Percentiles rank a stretch among this genome's conserved stretches.
Evolutionary conservation across 257 asterid species (phyloP).

Genomic region (Ocimum tenuiflorum): DNA sequence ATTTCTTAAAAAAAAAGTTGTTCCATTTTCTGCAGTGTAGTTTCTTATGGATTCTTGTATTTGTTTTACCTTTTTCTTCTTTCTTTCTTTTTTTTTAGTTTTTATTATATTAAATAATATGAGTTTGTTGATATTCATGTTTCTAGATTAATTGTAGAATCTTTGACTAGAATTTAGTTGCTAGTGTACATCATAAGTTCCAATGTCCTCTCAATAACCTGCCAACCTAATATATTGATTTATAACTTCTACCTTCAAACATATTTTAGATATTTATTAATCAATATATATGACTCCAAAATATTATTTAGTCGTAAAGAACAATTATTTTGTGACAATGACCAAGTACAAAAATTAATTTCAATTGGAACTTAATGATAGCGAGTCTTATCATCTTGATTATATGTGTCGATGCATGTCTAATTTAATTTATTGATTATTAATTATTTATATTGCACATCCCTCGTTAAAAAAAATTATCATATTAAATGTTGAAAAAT

Average conservation of each 20-base stretch:
- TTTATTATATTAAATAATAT: not conserved
- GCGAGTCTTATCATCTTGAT: not conserved
- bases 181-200: slow-evolving; percentile 42
- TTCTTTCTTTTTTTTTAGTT: not conserved
- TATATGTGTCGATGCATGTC: not conserved
- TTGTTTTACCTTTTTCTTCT: too few species aligned
- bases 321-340: not conserved
- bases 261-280: not conserved
- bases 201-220: slow-evolving; percentile 45
- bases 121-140: slow-evolving; percentile 6
- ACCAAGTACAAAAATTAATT: not conserved
- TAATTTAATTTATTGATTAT: not conserved
- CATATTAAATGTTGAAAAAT: too few species aligned
- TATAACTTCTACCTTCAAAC: slow-evolving; percentile 23
- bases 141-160: slow-evolving; percentile 21
- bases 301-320: not conserved
- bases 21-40: not conserved
- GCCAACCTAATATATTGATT: slow-evolving; percentile 29
- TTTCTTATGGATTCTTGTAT: not conserved
- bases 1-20: too few species aligned
- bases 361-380: not conserved
- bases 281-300: not conserved
- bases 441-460: too few species aligned
- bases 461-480: too few species aligned
- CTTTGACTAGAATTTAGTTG: slow-evolving; percentile 37